These are phyloP conservation scores for Stereum hirsutum DNA, from an alignment of 1,284 basidiomycete genomes.

Conservation along the genomic window DNA sequence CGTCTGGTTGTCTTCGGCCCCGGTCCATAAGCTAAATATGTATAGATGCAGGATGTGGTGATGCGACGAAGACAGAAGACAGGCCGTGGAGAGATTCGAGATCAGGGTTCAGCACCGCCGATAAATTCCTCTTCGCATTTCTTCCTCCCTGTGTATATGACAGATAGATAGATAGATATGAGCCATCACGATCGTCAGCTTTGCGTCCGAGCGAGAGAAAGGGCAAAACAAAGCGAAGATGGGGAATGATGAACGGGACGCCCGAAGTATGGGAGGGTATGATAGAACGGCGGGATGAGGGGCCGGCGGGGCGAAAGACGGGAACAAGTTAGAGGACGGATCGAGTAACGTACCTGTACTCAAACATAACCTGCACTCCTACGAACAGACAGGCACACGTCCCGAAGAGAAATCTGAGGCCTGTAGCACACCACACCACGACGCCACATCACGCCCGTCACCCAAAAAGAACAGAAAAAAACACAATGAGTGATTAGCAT, in stretches of 20 bases:
- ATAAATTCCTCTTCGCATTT: slow-evolving; percentile 16
- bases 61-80: too few relatives aligned
- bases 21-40: too few relatives aligned
- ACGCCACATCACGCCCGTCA: background rate
- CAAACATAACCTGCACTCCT: slow-evolving; percentile 90
- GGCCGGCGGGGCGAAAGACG: background rate
- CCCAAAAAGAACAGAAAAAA: slow-evolving; percentile 1
- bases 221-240: too few relatives aligned
- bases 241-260: too few relatives aligned
- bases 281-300: too few relatives aligned
- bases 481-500: slow-evolving; percentile 1
- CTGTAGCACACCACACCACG: slow-evolving; percentile 26
- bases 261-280: too few relatives aligned
- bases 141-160: slow-evolving; percentile 21
- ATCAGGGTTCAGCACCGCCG: slow-evolving; percentile 12
- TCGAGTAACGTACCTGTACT: slow-evolving; percentile 78
- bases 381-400: slow-evolving; percentile 70
- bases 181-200: too few relatives aligned
- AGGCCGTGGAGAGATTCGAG: too few relatives aligned
- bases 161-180: background rate
- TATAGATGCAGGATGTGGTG: too few relatives aligned
- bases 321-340: too few relatives aligned
- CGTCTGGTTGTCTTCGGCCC: too few relatives aligned
- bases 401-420: slow-evolving; percentile 57
- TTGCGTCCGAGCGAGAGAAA: too few relatives aligned